These are phyloP conservation scores for Hypoxylon rubiginosum DNA, from an alignment of 2,329 filamentous ascomycete genomes.

Conservation along the genomic window DNA sequence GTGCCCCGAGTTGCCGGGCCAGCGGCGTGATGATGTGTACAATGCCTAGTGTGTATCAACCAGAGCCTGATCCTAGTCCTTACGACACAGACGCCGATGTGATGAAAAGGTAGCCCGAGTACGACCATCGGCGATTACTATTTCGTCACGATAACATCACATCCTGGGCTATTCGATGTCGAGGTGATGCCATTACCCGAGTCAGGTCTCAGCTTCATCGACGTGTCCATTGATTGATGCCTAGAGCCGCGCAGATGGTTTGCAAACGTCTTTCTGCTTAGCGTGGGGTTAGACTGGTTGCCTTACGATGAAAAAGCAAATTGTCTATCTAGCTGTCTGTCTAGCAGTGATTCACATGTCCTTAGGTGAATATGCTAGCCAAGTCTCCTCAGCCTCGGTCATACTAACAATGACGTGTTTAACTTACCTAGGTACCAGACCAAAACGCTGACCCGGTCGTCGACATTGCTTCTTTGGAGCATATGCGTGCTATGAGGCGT, in stretches of 20 bases:
- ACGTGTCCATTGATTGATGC: constrained; percentile 3
- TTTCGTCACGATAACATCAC: constrained; percentile 10
- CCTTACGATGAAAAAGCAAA: constrained; percentile 28
- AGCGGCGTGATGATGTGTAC: constrained; percentile 33
- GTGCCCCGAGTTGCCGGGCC: constrained; percentile 37
- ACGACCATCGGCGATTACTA: constrained; percentile 32
- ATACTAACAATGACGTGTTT: not conserved
- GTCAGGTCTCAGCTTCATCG: constrained; percentile 31
- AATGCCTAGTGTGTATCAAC: not conserved
- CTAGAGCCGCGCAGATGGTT: constrained; percentile 7
- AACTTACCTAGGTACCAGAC: not conserved
- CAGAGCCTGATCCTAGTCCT: constrained; percentile 11
- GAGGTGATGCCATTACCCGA: constrained; percentile 30
- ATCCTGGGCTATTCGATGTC: constrained; percentile 17
- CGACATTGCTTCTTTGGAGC: constrained; percentile 18
- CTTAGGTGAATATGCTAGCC: not conserved
- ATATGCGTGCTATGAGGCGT: constrained; percentile 13
- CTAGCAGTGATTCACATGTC: constrained; percentile 17
- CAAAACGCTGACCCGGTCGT: constrained; percentile 1
- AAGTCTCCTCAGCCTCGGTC: not conserved
- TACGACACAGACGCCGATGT: constrained; percentile 19
- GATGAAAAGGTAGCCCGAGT: constrained; percentile 4
- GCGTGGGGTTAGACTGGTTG: constrained; percentile 11
- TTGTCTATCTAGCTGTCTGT: constrained; percentile 1
- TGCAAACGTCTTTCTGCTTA: constrained; percentile 14